Evolutionary conservation across 1,139 yeast species (phyloP), one percentile per base, ranked within the genome.

Genomic region (Nakaseomyces delphensis): DNA sequence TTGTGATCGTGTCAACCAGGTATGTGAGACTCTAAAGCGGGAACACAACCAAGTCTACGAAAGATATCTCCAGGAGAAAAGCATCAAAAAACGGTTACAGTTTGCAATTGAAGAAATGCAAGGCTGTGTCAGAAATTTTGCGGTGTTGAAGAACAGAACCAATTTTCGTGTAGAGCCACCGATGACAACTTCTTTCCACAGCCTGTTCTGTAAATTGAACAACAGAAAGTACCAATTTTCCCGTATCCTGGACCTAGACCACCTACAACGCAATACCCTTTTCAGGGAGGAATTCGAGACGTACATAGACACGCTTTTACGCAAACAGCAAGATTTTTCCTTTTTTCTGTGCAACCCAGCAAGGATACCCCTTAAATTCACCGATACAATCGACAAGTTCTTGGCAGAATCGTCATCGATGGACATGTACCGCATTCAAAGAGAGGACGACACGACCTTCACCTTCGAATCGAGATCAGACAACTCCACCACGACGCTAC

Each of bases 81-180:
- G 37, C 9, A 11, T 21, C 7, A 33, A 33, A 18, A 33, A 33
- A 14, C 25, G 27, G 11, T 11, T 33, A 9, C 37, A 33, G 16
- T 33, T n/a, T 4, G 27, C 37, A 6, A 33, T 33, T 13, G 37
- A 33, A 27, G 37, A 33, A 20, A 21, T 21, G 27, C 37, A 21
- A n/a, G 37, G 37, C 14, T 14, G 13, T 16, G 18, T 33, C n/a
- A 20, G 37, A 20, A 33, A 33, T 11, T 33, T 33, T 21, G 37
- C 37, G 4, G 8, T 33, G 4, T 13, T 33, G 18, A 20, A 15
- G 9, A 19, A 21, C 18, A 33, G 27, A 11, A 11, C 7, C 25
- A 21, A 33, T 11, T 13, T 20, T 11, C 10, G 9, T 4, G 25
- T 20, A 5, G 37, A 33, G 23, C 13, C 35, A 19, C 13, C 18